phyloP scores from a whole-genome alignment of 179 eudicot species.

The Patellifolia procumbens region DNA sequence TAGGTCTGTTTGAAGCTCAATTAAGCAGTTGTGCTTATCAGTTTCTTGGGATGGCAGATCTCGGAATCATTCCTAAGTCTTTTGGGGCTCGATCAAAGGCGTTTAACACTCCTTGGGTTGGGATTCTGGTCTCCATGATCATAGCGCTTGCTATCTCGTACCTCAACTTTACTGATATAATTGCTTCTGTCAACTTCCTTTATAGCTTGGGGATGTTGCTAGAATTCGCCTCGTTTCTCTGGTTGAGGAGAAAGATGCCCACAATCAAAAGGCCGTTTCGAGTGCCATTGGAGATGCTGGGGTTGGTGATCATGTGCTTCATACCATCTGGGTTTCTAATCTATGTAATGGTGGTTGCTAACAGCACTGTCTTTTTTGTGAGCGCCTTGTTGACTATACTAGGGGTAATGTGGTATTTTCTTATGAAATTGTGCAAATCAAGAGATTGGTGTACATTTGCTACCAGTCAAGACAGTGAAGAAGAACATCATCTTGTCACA shows the following conservation, averaged over 20 bases:
- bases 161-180: conserved; percentile 45
- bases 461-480: conserved; percentile 18
- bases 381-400: conserved; percentile 34
- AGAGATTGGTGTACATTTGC: conserved; percentile 29
- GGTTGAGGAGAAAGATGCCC: conserved; percentile 58
- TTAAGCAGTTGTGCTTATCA: conserved; percentile 67
- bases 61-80: conserved; percentile 52
- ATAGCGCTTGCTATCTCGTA: conserved; percentile 47
- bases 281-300: conserved; percentile 54
- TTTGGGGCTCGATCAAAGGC: conserved; percentile 45
- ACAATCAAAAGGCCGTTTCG: conserved; percentile 46
- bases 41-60: conserved; percentile 63
- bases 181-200: conserved; percentile 60
- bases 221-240: conserved; percentile 60
- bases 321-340: conserved; percentile 58
- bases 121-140: conserved; percentile 47
- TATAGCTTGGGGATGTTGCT: conserved; percentile 64
- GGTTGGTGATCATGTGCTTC: conserved; percentile 60
- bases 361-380: conserved; percentile 27
- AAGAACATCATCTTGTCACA: conserved; percentile 26
- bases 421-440: conserved; percentile 36
- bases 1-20: conserved; percentile 67
- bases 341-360: conserved; percentile 39
- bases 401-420: conserved; percentile 42
- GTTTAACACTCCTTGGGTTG: conserved; percentile 71